Base-by-base conservation (phyloP, 2,329 filamentous ascomycete species). In the Colletotrichum musicola region DNA sequence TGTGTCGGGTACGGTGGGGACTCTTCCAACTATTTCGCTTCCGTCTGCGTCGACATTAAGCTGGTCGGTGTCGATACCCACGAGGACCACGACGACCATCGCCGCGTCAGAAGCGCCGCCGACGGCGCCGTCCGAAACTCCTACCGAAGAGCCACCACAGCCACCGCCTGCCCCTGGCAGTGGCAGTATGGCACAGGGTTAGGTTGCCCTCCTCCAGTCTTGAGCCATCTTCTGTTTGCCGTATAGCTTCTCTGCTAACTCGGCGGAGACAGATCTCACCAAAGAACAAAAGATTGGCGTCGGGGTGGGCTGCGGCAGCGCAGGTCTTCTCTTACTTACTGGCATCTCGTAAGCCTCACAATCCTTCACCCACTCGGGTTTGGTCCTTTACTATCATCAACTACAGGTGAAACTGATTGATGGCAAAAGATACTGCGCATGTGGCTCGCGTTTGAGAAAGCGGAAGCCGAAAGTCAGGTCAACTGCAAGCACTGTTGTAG, bases 221-320 rank as follows among this genome's bases (percentile, higher is more conserved):
- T n/a, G n/a, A n/a, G n/a, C n/a, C n/a, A n/a, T n/a, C n/a, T n/a
- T n/a, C n/a, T 6, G 51, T 9, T 40, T 18, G 0, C 2, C 9
- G 1, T 9, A 30, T 13, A 13, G 40, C 12, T 42, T 16, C 27
- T 30, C 13, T 16, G n/a, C 16, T 42, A 9, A 13, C 16, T 16
- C 13, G 27, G 13, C 16, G 40, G 14, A 14, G 40, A 18, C 14
- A 54, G 54, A 56, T 6, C 35, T 56, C 4, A 22, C 30, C 20
- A 14, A 25, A 9, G 35, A 20, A 6, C 54, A 44, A 9, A 44
- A n/a, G 27, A 50, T 60, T 4, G 57, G 57, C 6, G 49, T 60
- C 22, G 57, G 57, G 44, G 57, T 60, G 7, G 57, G 57, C 6
- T 49, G 42, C 25, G 57, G 57, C 42, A 35, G 57, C 44, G 46